Evolutionary conservation across 2,329 filamentous ascomycete species (phyloP).

Genomic region (Venturia oleaginea): DNA sequence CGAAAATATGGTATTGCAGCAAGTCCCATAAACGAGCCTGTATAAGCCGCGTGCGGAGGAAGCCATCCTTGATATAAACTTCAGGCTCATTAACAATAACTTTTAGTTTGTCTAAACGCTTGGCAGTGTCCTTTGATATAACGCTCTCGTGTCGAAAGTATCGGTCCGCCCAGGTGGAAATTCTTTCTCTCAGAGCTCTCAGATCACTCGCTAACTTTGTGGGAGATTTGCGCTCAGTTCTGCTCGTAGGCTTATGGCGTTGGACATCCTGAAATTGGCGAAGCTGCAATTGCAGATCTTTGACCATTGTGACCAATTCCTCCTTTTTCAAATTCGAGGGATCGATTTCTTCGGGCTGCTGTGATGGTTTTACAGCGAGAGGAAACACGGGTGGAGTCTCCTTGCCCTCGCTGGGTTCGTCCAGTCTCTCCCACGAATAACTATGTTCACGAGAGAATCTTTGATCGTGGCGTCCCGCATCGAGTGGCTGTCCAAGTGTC

Average conservation of each 20-base stretch:
- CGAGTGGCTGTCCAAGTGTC: background rate
- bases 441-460: background rate
- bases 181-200: background rate
- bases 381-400: background rate
- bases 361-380: background rate
- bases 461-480: background rate
- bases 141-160: background rate
- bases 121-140: background rate
- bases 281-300: background rate
- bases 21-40: constrained; percentile 1
- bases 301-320: background rate
- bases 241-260: background rate
- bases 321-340: background rate
- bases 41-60: background rate
- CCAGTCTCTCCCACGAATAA: background rate
- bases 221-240: background rate
- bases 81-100: background rate
- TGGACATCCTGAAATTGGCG: background rate
- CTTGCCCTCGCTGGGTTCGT: background rate
- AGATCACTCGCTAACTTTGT: background rate
- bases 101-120: background rate
- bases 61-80: background rate
- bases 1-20: constrained; percentile 3
- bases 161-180: background rate
- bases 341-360: background rate